Conservation (phyloP, 345 rosid species). For the Ceriops decandra region DNA sequence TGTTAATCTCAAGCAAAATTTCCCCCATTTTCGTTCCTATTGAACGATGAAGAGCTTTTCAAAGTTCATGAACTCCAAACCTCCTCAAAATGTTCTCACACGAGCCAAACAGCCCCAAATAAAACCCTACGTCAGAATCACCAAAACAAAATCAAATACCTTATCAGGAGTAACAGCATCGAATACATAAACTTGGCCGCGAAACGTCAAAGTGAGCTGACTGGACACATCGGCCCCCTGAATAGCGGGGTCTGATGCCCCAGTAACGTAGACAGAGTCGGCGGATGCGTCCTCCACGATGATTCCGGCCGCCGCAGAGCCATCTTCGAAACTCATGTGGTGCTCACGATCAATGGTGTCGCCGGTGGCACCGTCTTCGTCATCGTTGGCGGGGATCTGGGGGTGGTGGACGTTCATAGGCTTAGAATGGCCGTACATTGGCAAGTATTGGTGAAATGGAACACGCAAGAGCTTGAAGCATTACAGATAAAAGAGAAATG, state of each 20-base stretch:
- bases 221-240: conserved; percentile 35
- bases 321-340: conserved; percentile 39
- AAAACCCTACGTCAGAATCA: conserved; percentile 1
- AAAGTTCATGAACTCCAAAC: too few relatives aligned
- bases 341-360: conserved; percentile 39
- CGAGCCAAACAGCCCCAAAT: not conserved
- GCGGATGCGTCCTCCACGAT: conserved; percentile 48
- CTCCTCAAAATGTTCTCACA: not conserved
- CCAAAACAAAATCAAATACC: conserved; percentile 31
- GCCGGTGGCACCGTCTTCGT: conserved; percentile 33
- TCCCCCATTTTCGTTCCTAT: too few relatives aligned
- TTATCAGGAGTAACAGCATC: conserved; percentile 76
- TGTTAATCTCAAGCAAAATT: not conserved
- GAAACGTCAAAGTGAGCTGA: conserved; percentile 84
- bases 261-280: conserved; percentile 45
- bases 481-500: conserved; percentile 13
- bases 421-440: conserved; percentile 64
- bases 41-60: too few relatives aligned
- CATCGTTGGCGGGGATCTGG: conserved; percentile 40
- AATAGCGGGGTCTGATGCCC: conserved; percentile 28
- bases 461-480: conserved; percentile 24
- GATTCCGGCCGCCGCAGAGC: conserved; percentile 38
- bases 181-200: conserved; percentile 86
- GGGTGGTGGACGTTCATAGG: conserved; percentile 44
- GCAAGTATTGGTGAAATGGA: not conserved